Percentiles rank a stretch among this genome's conserved stretches.
These are phyloP conservation scores for Tylopilus plumbeoviolaceoides DNA, from an alignment of 768 basidiomycete species.

Conservation along the genomic window DNA sequence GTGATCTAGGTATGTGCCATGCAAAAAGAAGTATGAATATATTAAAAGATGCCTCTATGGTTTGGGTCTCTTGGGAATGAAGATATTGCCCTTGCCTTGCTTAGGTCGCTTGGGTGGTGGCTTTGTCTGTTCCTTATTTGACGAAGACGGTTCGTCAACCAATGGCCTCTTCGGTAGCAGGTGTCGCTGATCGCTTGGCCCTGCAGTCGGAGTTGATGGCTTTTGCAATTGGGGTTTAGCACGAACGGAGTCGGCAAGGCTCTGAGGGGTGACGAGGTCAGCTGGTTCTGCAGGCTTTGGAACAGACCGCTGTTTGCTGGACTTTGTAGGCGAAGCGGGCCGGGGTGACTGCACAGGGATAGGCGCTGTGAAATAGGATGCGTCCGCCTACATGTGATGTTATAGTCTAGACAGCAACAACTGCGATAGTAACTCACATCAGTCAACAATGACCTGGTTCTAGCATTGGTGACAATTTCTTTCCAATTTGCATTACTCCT, in stretches of 20 bases:
- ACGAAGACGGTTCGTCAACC: constrained; percentile 15
- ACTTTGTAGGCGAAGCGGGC: constrained; percentile 19
- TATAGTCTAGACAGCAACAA: no score
- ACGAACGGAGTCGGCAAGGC: constrained; percentile 29
- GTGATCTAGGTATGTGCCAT: constrained; percentile 3
- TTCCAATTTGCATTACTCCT: constrained; percentile 80
- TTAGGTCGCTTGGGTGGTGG: constrained; percentile 30
- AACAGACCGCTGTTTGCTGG: constrained; percentile 19
- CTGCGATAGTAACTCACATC: constrained; percentile 42
- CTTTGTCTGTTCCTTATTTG: constrained; percentile 19
- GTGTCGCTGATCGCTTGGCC: constrained; percentile 8
- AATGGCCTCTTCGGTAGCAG: constrained; percentile 21
- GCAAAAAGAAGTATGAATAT: neutral
- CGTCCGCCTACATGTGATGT: constrained; percentile 26
- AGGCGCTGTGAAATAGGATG: constrained; percentile 37
- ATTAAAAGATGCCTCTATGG: constrained; percentile 12
- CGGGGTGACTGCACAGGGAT: constrained; percentile 11
- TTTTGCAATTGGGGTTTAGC: constrained; percentile 20
- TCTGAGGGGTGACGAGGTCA: constrained; percentile 38
- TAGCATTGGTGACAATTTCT: constrained; percentile 72
- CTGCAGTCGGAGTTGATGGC: constrained; percentile 1
- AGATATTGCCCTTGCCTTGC: constrained; percentile 40
- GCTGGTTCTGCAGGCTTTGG: constrained; percentile 23
- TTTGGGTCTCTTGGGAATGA: constrained; percentile 59
- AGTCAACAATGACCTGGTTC: constrained; percentile 55